Percentiles rank a stretch among this genome's conserved stretches.
phyloP scores from a whole-genome alignment of 345 rosid species.

The Capsella bursapastoris region DNA sequence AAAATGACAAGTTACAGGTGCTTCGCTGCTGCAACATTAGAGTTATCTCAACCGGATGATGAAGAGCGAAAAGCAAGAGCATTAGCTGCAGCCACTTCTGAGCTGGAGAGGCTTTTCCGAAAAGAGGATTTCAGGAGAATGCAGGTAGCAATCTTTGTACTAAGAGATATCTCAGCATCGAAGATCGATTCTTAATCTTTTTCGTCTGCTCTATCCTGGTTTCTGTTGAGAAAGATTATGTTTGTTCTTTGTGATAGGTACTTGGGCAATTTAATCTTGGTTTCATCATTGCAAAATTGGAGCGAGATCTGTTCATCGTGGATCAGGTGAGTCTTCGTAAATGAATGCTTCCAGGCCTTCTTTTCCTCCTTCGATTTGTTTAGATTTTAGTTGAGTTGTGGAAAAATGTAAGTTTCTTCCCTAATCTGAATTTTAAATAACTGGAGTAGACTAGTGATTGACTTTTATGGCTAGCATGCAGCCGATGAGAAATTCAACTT shows the following conservation, averaged over 20 bases:
- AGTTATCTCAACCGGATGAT: constrained; percentile 76
- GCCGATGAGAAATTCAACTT: constrained; percentile 99
- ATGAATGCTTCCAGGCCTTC: constrained; percentile 30
- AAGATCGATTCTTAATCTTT: background rate
- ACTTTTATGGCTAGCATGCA: constrained; percentile 76
- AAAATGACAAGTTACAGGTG: constrained; percentile 52
- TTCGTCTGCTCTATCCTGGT: constrained; percentile 16
- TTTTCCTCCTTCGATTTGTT: constrained; percentile 23
- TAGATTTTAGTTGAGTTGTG: constrained; percentile 2
- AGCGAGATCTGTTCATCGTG: constrained; percentile 89
- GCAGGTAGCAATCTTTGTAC: constrained; percentile 62
- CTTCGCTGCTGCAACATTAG: constrained; percentile 88
- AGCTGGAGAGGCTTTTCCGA: constrained; percentile 84
- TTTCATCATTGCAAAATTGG: constrained; percentile 90
- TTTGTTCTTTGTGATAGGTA: constrained; percentile 53
- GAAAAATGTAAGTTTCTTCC: constrained; percentile 11
- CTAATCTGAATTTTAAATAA: background rate
- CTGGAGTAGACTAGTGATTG: constrained; percentile 28
- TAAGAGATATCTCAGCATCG: background rate
- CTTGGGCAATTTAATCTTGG: constrained; percentile 98
- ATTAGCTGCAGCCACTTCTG: constrained; percentile 87
- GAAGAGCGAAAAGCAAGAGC: constrained; percentile 82
- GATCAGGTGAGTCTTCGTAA: constrained; percentile 73
- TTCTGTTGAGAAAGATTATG: constrained; percentile 10
- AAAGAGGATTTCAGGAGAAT: constrained; percentile 88